These are phyloP conservation scores for Amanita rubescens DNA, from an alignment of 768 basidiomycete species.

Conservation along the genomic window DNA sequence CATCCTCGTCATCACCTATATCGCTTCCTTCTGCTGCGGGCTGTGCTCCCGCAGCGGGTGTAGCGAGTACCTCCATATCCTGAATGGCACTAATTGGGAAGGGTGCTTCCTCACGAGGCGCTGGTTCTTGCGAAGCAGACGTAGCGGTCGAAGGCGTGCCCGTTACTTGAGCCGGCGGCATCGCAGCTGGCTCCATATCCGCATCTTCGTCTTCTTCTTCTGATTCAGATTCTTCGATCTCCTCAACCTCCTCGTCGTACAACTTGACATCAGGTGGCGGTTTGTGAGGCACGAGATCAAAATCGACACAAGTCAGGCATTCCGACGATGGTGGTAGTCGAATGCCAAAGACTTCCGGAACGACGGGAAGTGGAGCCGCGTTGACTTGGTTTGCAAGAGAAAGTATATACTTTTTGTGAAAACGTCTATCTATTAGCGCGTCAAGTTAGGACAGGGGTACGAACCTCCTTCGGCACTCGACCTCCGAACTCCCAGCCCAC, in stretches of 20 bases:
- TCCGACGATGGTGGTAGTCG: constrained; percentile 67
- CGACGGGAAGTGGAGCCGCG: constrained; percentile 68
- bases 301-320: constrained; percentile 74
- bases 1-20: constrained; percentile 66
- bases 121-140: constrained; percentile 27
- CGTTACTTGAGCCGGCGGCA: constrained; percentile 25
- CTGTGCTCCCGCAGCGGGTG: constrained; percentile 29
- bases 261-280: constrained; percentile 71
- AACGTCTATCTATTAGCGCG: background rate
- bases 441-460: constrained; percentile 12
- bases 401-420: constrained; percentile 59
- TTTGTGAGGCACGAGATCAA: constrained; percentile 80
- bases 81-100: constrained; percentile 56
- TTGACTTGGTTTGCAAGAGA: constrained; percentile 83
- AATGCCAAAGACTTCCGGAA: constrained; percentile 86
- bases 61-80: constrained; percentile 59
- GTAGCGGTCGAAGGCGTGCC: constrained; percentile 20
- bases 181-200: constrained; percentile 63
- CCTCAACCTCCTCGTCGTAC: constrained; percentile 78
- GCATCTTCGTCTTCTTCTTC: constrained; percentile 56
- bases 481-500: constrained; percentile 93
- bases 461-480: constrained; percentile 81
- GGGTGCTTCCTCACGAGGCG: constrained; percentile 38
- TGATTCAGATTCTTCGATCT: constrained; percentile 68
- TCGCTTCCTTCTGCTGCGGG: constrained; percentile 61